Conservation (phyloP, 371 early-diverging fungal species). For the Mucor sp. region DNA sequence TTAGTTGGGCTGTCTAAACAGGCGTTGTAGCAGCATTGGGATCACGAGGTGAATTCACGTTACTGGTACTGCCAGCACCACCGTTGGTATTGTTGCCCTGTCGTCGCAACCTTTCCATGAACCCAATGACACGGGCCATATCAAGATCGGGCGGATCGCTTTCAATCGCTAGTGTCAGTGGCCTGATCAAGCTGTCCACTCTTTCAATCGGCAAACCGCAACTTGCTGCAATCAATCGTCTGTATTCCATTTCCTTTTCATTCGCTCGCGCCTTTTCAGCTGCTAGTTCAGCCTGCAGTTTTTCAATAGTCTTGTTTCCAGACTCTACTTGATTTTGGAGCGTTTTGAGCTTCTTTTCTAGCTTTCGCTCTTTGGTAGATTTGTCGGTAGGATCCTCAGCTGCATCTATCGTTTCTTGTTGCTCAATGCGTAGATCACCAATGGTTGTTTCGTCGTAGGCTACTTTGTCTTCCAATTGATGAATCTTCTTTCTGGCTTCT, state of each 20-base stretch:
- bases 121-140: constrained; percentile 56
- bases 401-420: not conserved
- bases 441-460: constrained; percentile 16
- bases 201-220: constrained; percentile 68
- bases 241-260: constrained; percentile 69
- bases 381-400: not conserved
- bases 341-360: constrained; percentile 38
- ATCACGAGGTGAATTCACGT: constrained; percentile 7
- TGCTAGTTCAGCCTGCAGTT: constrained; percentile 42
- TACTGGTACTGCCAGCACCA: constrained; percentile 49
- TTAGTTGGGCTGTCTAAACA: not conserved
- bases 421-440: constrained; percentile 13
- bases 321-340: constrained; percentile 46
- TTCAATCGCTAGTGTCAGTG: constrained; percentile 72
- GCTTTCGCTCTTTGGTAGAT: constrained; percentile 10
- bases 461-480: constrained; percentile 45
- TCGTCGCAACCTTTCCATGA: constrained; percentile 50
- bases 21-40: constrained; percentile 3
- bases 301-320: constrained; percentile 48
- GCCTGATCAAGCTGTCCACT: constrained; percentile 68
- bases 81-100: constrained; percentile 4
- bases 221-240: constrained; percentile 74
- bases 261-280: constrained; percentile 38
- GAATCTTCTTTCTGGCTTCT: constrained; percentile 57
- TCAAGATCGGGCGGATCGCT: constrained; percentile 70